Conservation (phyloP, 768 basidiomycete genomes). For the Rhizopogon vesiculosus region DNA sequence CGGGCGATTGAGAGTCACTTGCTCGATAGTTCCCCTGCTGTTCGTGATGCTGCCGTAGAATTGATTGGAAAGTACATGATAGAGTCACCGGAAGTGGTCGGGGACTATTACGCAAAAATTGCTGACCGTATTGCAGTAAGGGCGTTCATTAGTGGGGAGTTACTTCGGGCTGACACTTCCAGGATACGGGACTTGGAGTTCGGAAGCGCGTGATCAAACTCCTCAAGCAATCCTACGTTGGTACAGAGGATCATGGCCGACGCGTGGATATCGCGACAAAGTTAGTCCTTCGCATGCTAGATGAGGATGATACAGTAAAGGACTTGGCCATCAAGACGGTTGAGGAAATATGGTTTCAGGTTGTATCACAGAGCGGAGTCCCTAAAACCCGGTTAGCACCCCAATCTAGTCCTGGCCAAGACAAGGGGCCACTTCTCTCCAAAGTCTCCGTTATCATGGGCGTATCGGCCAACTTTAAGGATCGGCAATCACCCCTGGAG, state of each 20-base stretch:
- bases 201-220: conserved; percentile 96
- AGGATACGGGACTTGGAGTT: conserved; percentile 95
- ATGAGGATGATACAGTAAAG: conserved; percentile 94
- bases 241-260: conserved; percentile 53
- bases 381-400: conserved; percentile 33
- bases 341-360: conserved; percentile 87
- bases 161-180: conserved; percentile 1
- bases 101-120: conserved; percentile 85
- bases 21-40: conserved; percentile 86
- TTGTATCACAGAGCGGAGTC: conserved; percentile 22
- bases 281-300: conserved; percentile 78
- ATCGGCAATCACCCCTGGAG: conserved; percentile 80
- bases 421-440: conserved; percentile 50
- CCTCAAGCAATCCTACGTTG: conserved; percentile 73
- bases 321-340: conserved; percentile 87
- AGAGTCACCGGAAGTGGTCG: conserved; percentile 81
- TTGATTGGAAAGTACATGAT: conserved; percentile 97
- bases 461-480: conserved; percentile 76
- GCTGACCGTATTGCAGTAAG: conserved; percentile 87
- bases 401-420: conserved; percentile 30
- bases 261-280: conserved; percentile 78
- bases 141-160: conserved; percentile 1
- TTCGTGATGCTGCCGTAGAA: conserved; percentile 95
- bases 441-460: conserved; percentile 85
- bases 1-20: conserved; percentile 87